Evolutionary conservation across 192 early-diverging fungal genomes (phyloP).

Genomic region (Geranomyces variabilis): DNA sequence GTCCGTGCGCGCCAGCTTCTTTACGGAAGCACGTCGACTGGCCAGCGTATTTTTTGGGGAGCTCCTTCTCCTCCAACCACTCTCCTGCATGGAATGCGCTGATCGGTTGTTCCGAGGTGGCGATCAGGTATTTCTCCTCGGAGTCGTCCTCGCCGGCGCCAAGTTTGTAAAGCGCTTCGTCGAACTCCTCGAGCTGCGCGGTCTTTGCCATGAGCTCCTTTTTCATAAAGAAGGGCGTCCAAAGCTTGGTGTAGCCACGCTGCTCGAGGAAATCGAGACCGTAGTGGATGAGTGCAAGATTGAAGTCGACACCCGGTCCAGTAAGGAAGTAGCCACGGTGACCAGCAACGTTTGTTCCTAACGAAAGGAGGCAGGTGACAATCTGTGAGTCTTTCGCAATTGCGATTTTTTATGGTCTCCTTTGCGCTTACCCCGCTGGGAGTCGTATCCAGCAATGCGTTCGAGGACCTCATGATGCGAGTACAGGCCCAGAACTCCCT

Average conservation of each 20-base stretch:
- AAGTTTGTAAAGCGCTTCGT: conserved; percentile 97
- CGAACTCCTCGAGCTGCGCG: conserved; percentile 95
- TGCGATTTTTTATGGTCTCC: neutral
- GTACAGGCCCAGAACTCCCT: conserved; percentile 58
- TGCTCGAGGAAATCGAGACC: conserved; percentile 88
- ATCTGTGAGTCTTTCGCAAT: conserved; percentile 8
- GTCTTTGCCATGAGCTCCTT: conserved; percentile 98
- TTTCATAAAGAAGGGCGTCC: conserved; percentile 99
- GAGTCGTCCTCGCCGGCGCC: conserved; percentile 67
- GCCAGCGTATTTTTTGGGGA: conserved; percentile 85
- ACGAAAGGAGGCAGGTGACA: no score
- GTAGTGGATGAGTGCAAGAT: conserved; percentile 95
- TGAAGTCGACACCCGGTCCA: conserved; percentile 92
- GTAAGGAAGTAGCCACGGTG: conserved; percentile 99
- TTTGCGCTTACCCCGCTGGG: conserved; percentile 65
- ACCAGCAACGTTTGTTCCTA: conserved; percentile 86
- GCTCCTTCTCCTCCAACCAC: conserved; percentile 92
- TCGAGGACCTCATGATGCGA: conserved; percentile 93
- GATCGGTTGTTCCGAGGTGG: conserved; percentile 98
- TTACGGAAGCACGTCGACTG: conserved; percentile 99
- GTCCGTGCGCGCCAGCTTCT: conserved; percentile 96
- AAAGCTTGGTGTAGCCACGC: conserved; percentile 85
- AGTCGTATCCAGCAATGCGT: conserved; percentile 87
- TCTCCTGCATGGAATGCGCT: conserved; percentile 93
- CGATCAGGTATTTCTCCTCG: conserved; percentile 90